Evolutionary conservation across 177 flowering plant genomes (phyloP), one percentile per base, ranked within the genome.

Genomic region (Vitis hybrid): DNA sequence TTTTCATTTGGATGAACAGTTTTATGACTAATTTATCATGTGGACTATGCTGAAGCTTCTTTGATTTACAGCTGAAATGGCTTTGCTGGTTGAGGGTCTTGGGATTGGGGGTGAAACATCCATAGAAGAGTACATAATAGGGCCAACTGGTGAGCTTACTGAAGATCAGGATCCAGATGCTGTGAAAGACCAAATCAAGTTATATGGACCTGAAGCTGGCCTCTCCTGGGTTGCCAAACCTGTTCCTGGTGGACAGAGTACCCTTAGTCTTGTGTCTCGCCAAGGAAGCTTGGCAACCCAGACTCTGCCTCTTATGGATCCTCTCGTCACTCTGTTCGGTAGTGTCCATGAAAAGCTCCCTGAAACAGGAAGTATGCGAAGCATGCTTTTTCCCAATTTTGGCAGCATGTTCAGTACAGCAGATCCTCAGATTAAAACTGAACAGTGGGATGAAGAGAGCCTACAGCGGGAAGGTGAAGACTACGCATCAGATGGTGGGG

Each of bases 221-320:
- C 85, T 78, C 50, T 84, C 88, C 7, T 86, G 89, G 88, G 74
- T 86, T 72, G 89, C 88, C 62, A 84, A 73, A 66, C 89, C 89
- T 52, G 81, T 83, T 68, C 70, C 81, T 39, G 48, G 8, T 39
- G 86, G 87, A 17, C 81, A 83, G 72, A 84, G 85, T 69, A 21
- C 62, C 32, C 74, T 84, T 71, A 85, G 86, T 48, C 77, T 81
- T 50, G 78, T 70, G 18, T 86, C 89, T 10, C 86, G 84, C 50
- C 83, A 83, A 19, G 86, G 88, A 50, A 86, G 85, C 71, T 62
- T 84, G 80, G 80, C 68, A 51, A 80, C 65, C 69, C 81, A 63
- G 52, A 75, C 70, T 67, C 32, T 74, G 30, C 74, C 85, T 21
- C 79, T 86, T 39, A 80, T 83, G 83, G 88, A 86, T 57, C 88